phyloP scores from a whole-genome alignment of 208 protist species.

The Porcisia hertigi region DNA sequence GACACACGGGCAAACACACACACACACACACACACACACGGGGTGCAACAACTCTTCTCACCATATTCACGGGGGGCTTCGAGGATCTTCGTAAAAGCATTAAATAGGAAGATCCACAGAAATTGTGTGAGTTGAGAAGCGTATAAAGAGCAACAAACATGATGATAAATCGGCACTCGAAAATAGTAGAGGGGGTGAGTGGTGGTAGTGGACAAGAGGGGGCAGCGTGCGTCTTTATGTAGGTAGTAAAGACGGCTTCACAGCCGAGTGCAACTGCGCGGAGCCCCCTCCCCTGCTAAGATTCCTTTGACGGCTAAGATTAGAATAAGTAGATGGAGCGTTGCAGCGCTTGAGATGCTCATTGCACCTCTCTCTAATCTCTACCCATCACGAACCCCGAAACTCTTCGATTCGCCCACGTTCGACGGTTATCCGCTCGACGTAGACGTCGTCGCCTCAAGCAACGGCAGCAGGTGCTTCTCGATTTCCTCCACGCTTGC shows the following conservation, averaged over 20 bases:
- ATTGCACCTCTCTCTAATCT: neutral
- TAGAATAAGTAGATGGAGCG: neutral
- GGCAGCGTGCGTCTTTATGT: neutral
- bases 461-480: constrained; percentile 59
- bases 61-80: too few relatives aligned
- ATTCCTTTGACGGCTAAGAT: neutral
- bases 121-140: neutral
- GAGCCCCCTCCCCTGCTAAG: neutral
- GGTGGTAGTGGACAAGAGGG: neutral
- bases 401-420: neutral
- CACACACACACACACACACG: too few relatives aligned
- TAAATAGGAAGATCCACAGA: too few relatives aligned
- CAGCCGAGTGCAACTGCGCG: neutral
- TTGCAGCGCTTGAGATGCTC: neutral
- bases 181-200: neutral
- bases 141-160: neutral
- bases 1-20: too few relatives aligned
- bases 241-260: neutral
- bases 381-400: neutral
- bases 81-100: too few relatives aligned
- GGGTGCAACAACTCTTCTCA: too few relatives aligned
- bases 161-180: neutral
- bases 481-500: constrained; percentile 53
- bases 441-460: constrained; percentile 10
- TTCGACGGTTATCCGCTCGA: neutral